Evolutionary conservation across 1,139 yeast genomes (phyloP), one percentile per base, ranked within the genome.

Genomic region (Lodderomyces orthopsilosis): DNA sequence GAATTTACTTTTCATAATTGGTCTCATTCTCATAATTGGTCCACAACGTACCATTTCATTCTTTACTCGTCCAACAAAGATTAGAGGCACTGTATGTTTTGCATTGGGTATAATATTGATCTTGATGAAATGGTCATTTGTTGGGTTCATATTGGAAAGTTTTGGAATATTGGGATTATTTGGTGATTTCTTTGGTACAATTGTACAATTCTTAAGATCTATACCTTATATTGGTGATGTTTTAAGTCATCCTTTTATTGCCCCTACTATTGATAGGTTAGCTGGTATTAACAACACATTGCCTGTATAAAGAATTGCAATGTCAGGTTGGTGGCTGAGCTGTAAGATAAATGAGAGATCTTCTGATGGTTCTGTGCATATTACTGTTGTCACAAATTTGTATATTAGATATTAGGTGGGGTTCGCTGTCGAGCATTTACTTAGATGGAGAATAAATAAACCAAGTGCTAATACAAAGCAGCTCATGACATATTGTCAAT

Each of bases 121-220:
- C 46, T 70, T 93, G 47, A 56, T 81, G 57, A 87, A 85, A 58
- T 75, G 84, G 66, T 81, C 98, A 5, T 87, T 93, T 58, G 59
- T 85, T 36, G 98, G 98, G 17, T 91, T 93, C 56, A 62, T 84
- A 8, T 69, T 93, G 45, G 98, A 93, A 63, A 79, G 86, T 44
- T 70, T 91, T 51, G 98, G 98, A 15, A 89, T 93, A 33, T 67
- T 91, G 51, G 91, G 91, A 6, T 71, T 93, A 41, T 93, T 93
- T 66, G 98, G 95, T 28, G 96, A 89, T 63, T 88, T 89, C 61
- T 85, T 89, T 57, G 93, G 96, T 12, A 88, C 95, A 18, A 83
- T 93, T 45, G 79, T 93, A n/a, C 87, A 88, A 54, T 91, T 93
- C 58, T 74, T 93, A 56, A 76, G 97, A 59, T 85, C 95, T 2